These are phyloP conservation scores for Phytophthora syringae DNA, from an alignment of 352 stramenopile species.

Conservation along the genomic window DNA sequence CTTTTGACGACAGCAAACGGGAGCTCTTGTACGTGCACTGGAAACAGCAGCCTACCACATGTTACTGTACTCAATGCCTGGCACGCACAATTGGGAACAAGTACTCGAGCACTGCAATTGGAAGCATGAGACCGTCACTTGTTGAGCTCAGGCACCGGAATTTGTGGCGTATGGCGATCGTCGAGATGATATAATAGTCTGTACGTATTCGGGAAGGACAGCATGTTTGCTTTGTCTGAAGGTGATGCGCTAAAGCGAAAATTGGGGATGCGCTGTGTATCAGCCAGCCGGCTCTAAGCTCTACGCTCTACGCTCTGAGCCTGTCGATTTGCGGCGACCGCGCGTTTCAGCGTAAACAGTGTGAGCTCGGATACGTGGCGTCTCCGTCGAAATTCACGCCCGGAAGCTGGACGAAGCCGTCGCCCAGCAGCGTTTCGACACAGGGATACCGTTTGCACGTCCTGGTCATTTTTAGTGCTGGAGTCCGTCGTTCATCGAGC, in stretches of 20 bases:
- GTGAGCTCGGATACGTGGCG: not conserved
- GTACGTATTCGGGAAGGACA: not conserved
- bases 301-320: too few species aligned
- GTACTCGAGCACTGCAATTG: too few species aligned
- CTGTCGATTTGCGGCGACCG: constrained; percentile 6
- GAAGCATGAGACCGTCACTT: too few species aligned
- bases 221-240: not conserved
- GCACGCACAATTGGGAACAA: too few species aligned
- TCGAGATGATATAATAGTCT: not conserved
- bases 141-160: not conserved
- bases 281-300: constrained; percentile 10
- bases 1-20: too few species aligned
- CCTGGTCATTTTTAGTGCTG: constrained; percentile 12
- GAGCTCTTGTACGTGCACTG: too few species aligned
- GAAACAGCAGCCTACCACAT: too few species aligned
- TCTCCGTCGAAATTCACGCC: not conserved
- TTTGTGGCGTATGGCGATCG: not conserved
- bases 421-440: constrained; percentile 2
- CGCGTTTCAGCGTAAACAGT: not conserved
- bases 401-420: not conserved
- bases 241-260: not conserved
- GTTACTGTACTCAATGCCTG: too few species aligned
- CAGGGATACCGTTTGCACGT: not conserved
- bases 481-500: constrained; percentile 5
- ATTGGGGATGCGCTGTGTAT: constrained; percentile 2